Percentiles rank a stretch among this genome's conserved stretches.
phyloP scores from a whole-genome alignment of 345 rosid species.

The Rhodomyrtus tomentosa region DNA sequence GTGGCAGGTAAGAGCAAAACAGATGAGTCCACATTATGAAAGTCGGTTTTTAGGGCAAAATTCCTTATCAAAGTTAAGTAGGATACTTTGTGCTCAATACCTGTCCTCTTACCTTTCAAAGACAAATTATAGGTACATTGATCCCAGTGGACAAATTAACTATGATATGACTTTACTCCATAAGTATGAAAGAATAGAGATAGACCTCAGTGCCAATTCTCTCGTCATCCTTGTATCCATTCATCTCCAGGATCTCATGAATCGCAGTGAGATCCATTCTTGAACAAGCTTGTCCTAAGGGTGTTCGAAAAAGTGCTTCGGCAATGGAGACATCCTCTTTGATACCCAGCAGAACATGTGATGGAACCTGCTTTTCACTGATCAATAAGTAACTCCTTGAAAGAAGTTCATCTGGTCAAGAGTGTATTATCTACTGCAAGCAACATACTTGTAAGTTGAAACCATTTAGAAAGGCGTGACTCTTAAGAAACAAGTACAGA shows the following conservation, averaged over 20 bases:
- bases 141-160: not conserved
- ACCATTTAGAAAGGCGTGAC: not conserved
- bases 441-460: not conserved
- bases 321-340: constrained; percentile 9
- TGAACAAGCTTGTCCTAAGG: constrained; percentile 37
- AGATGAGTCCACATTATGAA: not conserved
- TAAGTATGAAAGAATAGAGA: not conserved
- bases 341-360: constrained; percentile 24
- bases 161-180: not conserved
- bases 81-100: not conserved
- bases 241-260: constrained; percentile 31
- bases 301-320: constrained; percentile 12
- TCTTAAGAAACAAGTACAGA: not conserved
- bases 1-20: not conserved
- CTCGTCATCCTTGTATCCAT: constrained; percentile 33
- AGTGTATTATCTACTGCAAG: not conserved
- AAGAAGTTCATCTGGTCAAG: not conserved
- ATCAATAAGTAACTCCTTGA: not conserved
- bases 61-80: not conserved
- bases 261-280: constrained; percentile 33
- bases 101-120: not conserved
- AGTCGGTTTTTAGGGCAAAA: not conserved
- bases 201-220: constrained; percentile 34
- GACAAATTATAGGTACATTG: not conserved
- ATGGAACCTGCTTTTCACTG: constrained; percentile 21